Percentiles rank a stretch among this genome's conserved stretches.
Conservation (phyloP, 306 rosid genomes). For the Mucuna pruriens region DNA sequence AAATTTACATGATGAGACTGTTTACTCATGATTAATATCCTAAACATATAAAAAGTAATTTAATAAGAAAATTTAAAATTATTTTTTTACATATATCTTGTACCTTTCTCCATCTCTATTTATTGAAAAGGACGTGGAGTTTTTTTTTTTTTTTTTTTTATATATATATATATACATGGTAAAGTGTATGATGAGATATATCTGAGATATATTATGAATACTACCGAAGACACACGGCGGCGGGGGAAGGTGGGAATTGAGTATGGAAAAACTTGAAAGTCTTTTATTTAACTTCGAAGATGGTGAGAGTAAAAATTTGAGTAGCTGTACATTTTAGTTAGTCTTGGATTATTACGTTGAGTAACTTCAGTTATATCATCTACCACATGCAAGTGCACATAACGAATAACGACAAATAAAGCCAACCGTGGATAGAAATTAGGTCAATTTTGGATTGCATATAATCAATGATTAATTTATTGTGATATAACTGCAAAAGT, state of each 20-base stretch:
- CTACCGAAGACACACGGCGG: too few relatives aligned
- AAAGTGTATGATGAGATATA: neutral
- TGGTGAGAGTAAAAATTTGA: neutral
- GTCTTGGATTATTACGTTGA: neutral
- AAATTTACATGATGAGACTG: too few relatives aligned
- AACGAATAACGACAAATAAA: conserved; percentile 13
- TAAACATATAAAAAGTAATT: neutral
- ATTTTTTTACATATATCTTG: neutral
- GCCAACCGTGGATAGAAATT: neutral
- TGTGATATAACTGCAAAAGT: conserved; percentile 21
- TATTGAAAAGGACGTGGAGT: neutral
- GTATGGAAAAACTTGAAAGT: neutral
- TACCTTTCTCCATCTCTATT: too few relatives aligned
- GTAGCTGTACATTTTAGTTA: neutral
- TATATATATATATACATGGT: neutral
- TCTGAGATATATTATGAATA: neutral
- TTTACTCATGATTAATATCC: too few relatives aligned
- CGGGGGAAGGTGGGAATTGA: neutral
- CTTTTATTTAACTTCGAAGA: neutral
- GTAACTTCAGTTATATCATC: conserved; percentile 22
- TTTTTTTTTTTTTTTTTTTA: too few relatives aligned
- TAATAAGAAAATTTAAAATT: neutral
- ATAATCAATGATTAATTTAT: conserved; percentile 8
- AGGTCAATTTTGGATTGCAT: conserved; percentile 13
- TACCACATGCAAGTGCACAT: conserved; percentile 22